These are phyloP conservation scores for Filosporella fistucella DNA, from an alignment of 495 filamentous ascomycete genomes.

Conservation along the genomic window DNA sequence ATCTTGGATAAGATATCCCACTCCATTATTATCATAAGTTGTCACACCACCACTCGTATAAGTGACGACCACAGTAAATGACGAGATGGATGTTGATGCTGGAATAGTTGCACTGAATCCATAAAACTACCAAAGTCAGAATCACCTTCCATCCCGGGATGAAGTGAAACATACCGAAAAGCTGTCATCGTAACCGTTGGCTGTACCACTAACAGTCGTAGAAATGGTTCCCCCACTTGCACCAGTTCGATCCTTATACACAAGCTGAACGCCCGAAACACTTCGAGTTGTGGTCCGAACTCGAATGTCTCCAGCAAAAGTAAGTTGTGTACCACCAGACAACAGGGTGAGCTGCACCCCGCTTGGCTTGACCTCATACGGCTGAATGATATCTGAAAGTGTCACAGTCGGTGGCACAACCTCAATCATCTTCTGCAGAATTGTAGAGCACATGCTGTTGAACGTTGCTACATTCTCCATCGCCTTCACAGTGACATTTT, in stretches of 20 bases:
- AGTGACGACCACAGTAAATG: slow-evolving; percentile 32
- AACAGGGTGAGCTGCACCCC: slow-evolving; percentile 35
- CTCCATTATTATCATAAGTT: slow-evolving; percentile 31
- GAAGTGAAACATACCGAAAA: slow-evolving; percentile 39
- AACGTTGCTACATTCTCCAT: slow-evolving; percentile 41
- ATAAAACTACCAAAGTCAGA: slow-evolving; percentile 28
- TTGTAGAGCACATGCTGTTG: slow-evolving; percentile 38
- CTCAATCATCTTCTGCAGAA: slow-evolving; percentile 60
- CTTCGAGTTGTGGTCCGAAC: slow-evolving; percentile 30
- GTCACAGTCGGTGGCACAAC: slow-evolving; percentile 45
- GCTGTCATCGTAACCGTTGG: slow-evolving; percentile 53
- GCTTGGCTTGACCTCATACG: slow-evolving; percentile 56
- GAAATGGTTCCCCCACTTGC: slow-evolving; percentile 33
- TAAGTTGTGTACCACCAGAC: slow-evolving; percentile 27
- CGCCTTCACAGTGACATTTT: slow-evolving; percentile 47
- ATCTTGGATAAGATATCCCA: slow-evolving; percentile 33
- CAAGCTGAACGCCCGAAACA: slow-evolving; percentile 29
- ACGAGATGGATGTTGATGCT: slow-evolving; percentile 30
- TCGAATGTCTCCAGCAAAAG: slow-evolving; percentile 35
- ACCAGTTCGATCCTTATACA: slow-evolving; percentile 31
- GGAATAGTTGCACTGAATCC: slow-evolving; percentile 28
- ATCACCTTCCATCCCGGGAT: neutral
- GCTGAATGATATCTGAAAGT: slow-evolving; percentile 46
- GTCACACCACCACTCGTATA: slow-evolving; percentile 19
- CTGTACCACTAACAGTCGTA: slow-evolving; percentile 37